Evolutionary conservation across 2,329 filamentous ascomycete species (phyloP).

Genomic region (Monosporascus cannonballus): DNA sequence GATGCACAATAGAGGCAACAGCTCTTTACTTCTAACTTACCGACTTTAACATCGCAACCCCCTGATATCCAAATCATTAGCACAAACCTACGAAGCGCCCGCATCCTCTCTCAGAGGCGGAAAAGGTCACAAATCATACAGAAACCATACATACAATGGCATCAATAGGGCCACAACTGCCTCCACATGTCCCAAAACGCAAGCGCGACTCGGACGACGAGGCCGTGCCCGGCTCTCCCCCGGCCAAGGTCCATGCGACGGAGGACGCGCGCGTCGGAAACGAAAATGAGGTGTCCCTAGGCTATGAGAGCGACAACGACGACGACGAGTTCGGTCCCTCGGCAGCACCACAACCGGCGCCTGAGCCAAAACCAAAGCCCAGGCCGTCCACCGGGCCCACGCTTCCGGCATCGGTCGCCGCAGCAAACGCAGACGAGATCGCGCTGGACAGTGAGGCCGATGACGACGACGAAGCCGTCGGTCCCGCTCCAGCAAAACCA

Average conservation of each 20-base stretch:
- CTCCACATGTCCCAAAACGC: slow-evolving; percentile 59
- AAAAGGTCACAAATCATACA: neutral
- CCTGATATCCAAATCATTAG: no score
- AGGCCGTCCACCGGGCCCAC: slow-evolving; percentile 10
- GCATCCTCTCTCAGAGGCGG: neutral
- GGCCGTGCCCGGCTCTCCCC: slow-evolving; percentile 31
- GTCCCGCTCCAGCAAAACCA: slow-evolving; percentile 23
- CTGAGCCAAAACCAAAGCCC: slow-evolving; percentile 3
- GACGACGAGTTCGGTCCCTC: slow-evolving; percentile 3
- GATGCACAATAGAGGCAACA: no score
- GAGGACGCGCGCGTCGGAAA: slow-evolving; percentile 36
- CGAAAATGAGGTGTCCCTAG: slow-evolving; percentile 31
- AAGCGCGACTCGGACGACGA: slow-evolving; percentile 47
- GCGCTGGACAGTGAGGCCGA: slow-evolving; percentile 36
- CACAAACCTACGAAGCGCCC: no score
- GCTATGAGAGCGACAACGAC: slow-evolving; percentile 12
- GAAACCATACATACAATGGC: slow-evolving; percentile 45
- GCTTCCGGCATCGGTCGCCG: slow-evolving; percentile 5
- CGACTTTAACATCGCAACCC: no score
- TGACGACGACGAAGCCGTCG: slow-evolving; percentile 24
- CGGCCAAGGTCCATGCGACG: slow-evolving; percentile 36
- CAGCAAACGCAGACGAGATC: slow-evolving; percentile 41
- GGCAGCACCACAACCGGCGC: slow-evolving; percentile 2
- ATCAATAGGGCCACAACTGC: slow-evolving; percentile 64
- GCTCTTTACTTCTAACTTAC: no score